Conservation (phyloP, 2,329 filamentous ascomycete genomes). For the Verticillium isaacii region DNA sequence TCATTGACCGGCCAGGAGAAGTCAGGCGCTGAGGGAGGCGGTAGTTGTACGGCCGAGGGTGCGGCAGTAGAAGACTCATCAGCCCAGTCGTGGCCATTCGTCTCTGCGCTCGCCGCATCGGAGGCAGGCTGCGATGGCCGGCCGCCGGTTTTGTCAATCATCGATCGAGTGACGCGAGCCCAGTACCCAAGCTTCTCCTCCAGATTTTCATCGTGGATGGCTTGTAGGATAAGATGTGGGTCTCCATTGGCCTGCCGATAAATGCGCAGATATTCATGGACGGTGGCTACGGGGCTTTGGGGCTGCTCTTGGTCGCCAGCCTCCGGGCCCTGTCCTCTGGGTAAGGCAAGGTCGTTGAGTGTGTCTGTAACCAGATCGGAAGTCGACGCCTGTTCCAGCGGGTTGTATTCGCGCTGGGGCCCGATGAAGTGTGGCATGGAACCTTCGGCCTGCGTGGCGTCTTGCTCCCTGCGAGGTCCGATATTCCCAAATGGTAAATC, state of each 20-base stretch:
- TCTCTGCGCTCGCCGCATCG: neutral
- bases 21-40: constrained; percentile 10
- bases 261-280: constrained; percentile 46
- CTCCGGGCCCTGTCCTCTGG: neutral
- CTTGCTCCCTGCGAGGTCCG: neutral
- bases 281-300: constrained; percentile 17
- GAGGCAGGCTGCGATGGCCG: neutral
- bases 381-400: neutral
- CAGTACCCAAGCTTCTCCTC: constrained; percentile 56
- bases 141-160: constrained; percentile 12
- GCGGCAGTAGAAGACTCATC: neutral
- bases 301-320: neutral
- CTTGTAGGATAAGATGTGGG: constrained; percentile 51
- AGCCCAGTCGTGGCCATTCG: neutral
- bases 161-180: constrained; percentile 42
- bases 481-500: neutral
- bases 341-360: neutral
- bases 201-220: constrained; percentile 57
- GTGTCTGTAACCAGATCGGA: neutral
- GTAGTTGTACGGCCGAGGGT: neutral
- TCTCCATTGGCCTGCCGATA: constrained; percentile 58
- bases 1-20: constrained; percentile 10
- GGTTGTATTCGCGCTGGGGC: neutral
- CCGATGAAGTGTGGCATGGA: neutral
- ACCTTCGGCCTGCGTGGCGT: neutral